Evolutionary conservation across 805 yeast species (phyloP), one percentile per base, ranked within the genome.

Genomic region (Lipomyces yamadae): DNA sequence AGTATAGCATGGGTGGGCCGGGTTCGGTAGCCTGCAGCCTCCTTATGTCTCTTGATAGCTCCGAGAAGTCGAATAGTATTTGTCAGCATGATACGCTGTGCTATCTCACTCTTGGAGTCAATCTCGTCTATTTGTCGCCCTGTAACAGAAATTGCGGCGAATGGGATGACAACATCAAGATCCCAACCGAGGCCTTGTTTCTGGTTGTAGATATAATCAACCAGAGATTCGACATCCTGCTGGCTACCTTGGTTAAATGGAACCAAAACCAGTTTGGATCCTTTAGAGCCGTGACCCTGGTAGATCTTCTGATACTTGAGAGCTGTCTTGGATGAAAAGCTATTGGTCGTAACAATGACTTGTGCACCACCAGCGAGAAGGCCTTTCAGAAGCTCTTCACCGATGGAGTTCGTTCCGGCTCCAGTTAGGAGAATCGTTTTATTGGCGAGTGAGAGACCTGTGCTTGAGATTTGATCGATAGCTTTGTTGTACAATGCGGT

Each of bases 341-440:
- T 86, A 33, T 97, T 92, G 63, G 99, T 94, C 60, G 99, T 94
- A 63, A 93, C 97, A 77, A 95, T 83, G 74, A 92, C 97, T 79
- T 89, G 91, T 60, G 98, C 98, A 84, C 99, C 99, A 81, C 99
- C 99, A 76, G 93, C 87, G 64, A 94, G 83, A 77, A 94, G 84
- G 72, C 99, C 98, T 82, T 91, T 95, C 78, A 95, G 84, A 73
- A 95, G 86, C 80, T 93, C 97, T 69, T 97, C 97, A 82, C 98
- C 99, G 77, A 94, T 94, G 61, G 98, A 94, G 63, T 98, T 98
- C 60, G 90, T 92, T 83, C 99, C 99, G 60, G 98, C 98, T 84
- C 99, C 99, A 60, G 98, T 94, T 70, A 94, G 83, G 76, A 94
- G 85, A 62, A 92, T 97, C 72, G 88, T 87, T 80, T 92, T 94